Conservation (phyloP, 1,284 basidiomycete species). For the Irpex sp. region DNA sequence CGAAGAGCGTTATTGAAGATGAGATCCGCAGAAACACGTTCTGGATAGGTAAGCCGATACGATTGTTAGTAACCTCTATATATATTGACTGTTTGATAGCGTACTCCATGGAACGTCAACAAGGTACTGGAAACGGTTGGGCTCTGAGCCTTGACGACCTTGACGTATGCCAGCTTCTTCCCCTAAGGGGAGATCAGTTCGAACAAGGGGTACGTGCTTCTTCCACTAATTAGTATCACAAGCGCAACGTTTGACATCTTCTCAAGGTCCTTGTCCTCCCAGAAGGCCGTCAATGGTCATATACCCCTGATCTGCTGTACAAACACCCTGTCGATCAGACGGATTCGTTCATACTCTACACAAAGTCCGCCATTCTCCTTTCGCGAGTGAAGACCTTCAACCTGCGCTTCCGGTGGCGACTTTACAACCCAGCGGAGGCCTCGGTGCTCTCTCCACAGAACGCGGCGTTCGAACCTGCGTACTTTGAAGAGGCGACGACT, state of each 20-base stretch:
- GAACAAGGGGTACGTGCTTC: constrained; percentile 49
- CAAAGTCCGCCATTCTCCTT: constrained; percentile 65
- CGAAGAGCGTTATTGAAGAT: constrained; percentile 60
- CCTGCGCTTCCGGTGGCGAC: constrained; percentile 56
- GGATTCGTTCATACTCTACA: constrained; percentile 72
- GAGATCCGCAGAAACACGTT: constrained; percentile 69
- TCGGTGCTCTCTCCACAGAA: constrained; percentile 19
- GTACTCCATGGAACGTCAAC: constrained; percentile 62
- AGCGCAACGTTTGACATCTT: constrained; percentile 4
- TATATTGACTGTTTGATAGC: constrained; percentile 30
- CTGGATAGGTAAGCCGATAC: constrained; percentile 41
- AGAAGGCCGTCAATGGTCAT: constrained; percentile 65
- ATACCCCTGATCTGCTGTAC: constrained; percentile 53
- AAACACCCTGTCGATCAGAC: constrained; percentile 59
- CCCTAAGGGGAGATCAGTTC: constrained; percentile 57
- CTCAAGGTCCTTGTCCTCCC: constrained; percentile 48
- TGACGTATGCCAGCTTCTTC: constrained; percentile 67
- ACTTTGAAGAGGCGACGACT: constrained; percentile 47
- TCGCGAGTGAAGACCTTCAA: constrained; percentile 74
- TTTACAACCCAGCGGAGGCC: constrained; percentile 52
- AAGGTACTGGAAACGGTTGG: constrained; percentile 67
- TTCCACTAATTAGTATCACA: not conserved
- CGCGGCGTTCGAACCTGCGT: constrained; percentile 13
- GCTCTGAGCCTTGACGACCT: constrained; percentile 67
- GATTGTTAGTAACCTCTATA: not conserved